phyloP scores from a whole-genome alignment of 768 basidiomycete species.

The Suillus lakei region DNA sequence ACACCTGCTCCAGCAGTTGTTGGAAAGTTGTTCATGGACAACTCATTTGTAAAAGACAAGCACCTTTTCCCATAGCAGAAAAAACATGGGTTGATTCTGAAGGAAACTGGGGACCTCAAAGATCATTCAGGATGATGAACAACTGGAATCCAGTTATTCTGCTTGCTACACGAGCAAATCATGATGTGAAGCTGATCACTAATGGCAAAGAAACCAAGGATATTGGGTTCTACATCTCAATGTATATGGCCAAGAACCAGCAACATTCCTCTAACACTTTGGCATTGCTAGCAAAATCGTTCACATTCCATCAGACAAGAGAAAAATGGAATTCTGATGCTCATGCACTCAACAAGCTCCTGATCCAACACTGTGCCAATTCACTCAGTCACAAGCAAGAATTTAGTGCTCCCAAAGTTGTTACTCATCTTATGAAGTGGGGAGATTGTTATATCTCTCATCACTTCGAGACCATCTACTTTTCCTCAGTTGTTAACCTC shows the following conservation, averaged over 20 bases:
- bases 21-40: not conserved
- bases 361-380: too few relatives aligned
- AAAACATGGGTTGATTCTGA: not conserved
- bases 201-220: not conserved
- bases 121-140: accelerated
- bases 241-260: not conserved
- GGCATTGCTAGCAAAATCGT: not conserved
- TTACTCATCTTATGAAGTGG: too few relatives aligned
- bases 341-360: too few relatives aligned
- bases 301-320: too few relatives aligned
- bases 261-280: not conserved
- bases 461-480: too few relatives aligned
- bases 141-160: not conserved
- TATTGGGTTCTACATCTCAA: not conserved
- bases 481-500: too few relatives aligned
- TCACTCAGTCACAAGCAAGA: too few relatives aligned
- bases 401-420: too few relatives aligned
- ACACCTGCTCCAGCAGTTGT: not conserved
- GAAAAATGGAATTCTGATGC: too few relatives aligned
- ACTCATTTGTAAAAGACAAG: not conserved
- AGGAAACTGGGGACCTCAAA: not conserved
- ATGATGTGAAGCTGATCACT: not conserved
- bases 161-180: not conserved
- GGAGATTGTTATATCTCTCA: too few relatives aligned
- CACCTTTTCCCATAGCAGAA: not conserved